A percentile compares a stretch with the other conserved stretches of the same genome.
These are phyloP conservation scores for Rhizophagus prolifer DNA, from an alignment of 192 early-diverging fungal species.

Conservation along the genomic window DNA sequence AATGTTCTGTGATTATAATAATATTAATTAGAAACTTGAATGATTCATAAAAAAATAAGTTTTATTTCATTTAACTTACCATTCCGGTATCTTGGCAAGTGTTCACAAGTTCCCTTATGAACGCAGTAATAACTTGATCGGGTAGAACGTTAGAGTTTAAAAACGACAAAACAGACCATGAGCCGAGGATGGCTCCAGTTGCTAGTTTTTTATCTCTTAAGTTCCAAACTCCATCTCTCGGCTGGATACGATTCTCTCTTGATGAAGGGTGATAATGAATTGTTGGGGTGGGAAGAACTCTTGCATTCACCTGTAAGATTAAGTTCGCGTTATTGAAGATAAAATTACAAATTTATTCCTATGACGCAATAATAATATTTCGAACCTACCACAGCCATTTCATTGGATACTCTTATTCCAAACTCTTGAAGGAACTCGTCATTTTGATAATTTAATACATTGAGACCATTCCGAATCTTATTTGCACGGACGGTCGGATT, in stretches of 20 bases:
- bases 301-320: constrained; percentile 38
- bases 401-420: constrained; percentile 62
- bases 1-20: no score
- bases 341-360: constrained; percentile 47
- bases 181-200: constrained; percentile 68
- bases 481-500: constrained; percentile 75
- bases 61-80: no score
- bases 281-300: constrained; percentile 79
- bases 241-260: constrained; percentile 47
- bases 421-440: constrained; percentile 77
- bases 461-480: constrained; percentile 74
- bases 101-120: no score
- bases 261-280: constrained; percentile 61
- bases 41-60: no score
- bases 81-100: no score
- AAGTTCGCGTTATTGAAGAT: no score
- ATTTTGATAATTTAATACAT: constrained; percentile 58
- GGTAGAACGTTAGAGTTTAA: no score
- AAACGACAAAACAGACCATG: constrained; percentile 82
- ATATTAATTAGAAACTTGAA: no score
- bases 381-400: constrained; percentile 59
- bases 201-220: constrained; percentile 78
- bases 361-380: background rate
- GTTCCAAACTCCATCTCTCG: constrained; percentile 82
- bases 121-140: no score